Evolutionary conservation across 192 early-diverging fungal species (phyloP).

Genomic region (Mortierella claussenii): DNA sequence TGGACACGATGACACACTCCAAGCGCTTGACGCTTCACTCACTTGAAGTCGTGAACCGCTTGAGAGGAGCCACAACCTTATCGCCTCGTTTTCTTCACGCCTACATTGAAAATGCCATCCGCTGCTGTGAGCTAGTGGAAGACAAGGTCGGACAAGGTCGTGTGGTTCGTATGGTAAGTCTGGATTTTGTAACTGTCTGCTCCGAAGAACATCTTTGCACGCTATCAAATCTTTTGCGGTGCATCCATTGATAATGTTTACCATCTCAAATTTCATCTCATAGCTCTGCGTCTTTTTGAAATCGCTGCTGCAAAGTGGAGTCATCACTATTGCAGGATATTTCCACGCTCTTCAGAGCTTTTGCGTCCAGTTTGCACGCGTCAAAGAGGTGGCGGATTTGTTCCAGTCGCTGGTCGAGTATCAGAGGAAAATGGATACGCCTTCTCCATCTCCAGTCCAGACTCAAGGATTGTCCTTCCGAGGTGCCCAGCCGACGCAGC

Average conservation of each 20-base stretch:
- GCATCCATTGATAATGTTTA: no score
- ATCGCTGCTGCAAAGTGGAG: conserved; percentile 42
- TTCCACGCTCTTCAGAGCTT: conserved; percentile 53
- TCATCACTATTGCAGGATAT: conserved; percentile 54
- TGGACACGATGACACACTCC: conserved; percentile 41
- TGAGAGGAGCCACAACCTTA: conserved; percentile 40
- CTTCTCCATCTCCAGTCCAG: conserved; percentile 30
- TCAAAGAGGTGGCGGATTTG: conserved; percentile 47
- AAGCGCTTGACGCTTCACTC: conserved; percentile 49
- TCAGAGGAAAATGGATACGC: conserved; percentile 35
- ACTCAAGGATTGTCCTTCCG: conserved; percentile 13
- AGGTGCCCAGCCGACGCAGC: conserved; percentile 4
- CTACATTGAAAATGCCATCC: conserved; percentile 54
- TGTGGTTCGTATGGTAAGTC: conserved; percentile 57
- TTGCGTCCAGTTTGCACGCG: conserved; percentile 56
- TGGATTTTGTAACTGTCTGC: no score
- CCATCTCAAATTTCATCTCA: neutral
- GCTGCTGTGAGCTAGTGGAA: conserved; percentile 55
- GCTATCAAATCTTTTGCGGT: no score
- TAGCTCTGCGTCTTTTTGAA: conserved; percentile 58
- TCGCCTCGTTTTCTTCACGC: conserved; percentile 50
- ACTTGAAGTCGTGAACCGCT: conserved; percentile 55
- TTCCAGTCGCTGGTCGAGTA: conserved; percentile 55
- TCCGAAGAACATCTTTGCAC: no score
- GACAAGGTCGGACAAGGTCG: conserved; percentile 54